Evolutionary conservation across 2,329 filamentous ascomycete genomes (phyloP).

Genomic region (Ascochyta rabiei): DNA sequence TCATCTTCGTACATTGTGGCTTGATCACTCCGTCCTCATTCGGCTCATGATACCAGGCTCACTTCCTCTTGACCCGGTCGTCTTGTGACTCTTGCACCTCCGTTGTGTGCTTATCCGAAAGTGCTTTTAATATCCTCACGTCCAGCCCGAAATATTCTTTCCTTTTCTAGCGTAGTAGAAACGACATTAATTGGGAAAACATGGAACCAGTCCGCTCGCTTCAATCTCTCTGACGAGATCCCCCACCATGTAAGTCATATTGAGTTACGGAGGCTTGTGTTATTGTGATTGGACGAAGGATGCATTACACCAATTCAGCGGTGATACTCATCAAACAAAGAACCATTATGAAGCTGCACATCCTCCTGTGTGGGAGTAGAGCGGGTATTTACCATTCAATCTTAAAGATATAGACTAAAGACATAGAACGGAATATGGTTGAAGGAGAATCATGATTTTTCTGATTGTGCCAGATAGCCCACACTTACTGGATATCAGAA

Average conservation of each 20-base stretch:
- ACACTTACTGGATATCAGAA: not conserved
- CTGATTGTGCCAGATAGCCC: not conserved
- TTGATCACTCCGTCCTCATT: not conserved
- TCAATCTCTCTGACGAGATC: not conserved
- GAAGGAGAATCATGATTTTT: not conserved
- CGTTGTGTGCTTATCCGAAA: not conserved
- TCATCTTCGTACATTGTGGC: not conserved
- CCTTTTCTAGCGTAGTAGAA: not conserved
- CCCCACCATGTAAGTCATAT: not conserved
- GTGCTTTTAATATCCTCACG: not conserved
- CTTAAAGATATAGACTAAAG: not conserved
- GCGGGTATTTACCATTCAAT: not conserved
- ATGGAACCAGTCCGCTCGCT: not conserved
- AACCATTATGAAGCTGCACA: not conserved
- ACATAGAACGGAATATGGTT: too few relatives aligned
- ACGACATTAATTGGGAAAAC: slow-evolving; percentile 3
- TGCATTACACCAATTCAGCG: not conserved
- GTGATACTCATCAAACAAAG: not conserved
- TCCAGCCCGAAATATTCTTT: not conserved
- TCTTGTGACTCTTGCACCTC: not conserved
- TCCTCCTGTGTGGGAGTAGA: not conserved
- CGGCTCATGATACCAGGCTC: not conserved
- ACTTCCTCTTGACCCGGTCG: not conserved
- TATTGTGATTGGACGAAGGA: not conserved
- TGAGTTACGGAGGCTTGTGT: not conserved